Conservation (phyloP, 192 early-diverging fungal genomes). For the Allomyces arbusculus region DNA sequence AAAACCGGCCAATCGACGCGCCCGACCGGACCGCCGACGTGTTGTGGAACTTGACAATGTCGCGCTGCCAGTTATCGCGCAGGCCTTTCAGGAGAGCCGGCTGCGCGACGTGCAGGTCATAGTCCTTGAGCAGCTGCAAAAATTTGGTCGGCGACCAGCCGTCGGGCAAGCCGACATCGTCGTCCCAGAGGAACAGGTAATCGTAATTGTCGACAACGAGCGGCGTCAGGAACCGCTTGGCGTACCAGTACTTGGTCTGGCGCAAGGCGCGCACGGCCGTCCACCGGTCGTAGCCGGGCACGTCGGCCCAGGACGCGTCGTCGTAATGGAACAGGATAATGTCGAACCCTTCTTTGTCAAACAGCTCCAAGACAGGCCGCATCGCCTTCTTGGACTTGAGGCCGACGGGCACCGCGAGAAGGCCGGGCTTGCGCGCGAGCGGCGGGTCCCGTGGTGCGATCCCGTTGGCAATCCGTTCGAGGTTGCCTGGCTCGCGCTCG, state of each 20-base stretch:
- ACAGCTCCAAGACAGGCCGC: background rate
- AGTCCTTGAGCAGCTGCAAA: background rate
- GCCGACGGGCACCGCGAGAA: background rate
- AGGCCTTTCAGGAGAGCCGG: background rate
- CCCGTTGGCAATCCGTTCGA: background rate
- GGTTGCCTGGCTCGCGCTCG: background rate
- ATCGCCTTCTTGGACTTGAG: background rate
- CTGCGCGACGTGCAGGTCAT: background rate
- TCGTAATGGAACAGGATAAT: background rate
- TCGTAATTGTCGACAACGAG: background rate
- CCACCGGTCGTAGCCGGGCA: background rate
- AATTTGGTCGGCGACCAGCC: background rate
- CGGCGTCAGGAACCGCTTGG: background rate
- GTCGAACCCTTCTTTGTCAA: background rate
- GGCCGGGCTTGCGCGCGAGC: background rate
- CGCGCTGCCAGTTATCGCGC: background rate
- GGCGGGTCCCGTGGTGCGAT: background rate
- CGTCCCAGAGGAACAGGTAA: background rate
- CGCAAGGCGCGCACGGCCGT: background rate
- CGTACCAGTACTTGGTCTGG: background rate
- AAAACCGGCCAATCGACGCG: background rate
- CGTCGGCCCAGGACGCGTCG: background rate
- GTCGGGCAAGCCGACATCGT: background rate
- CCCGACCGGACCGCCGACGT: background rate
- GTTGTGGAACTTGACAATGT: background rate